These are phyloP conservation scores for Aureobasidium sp. DNA, from an alignment of 2,329 filamentous ascomycete species.

Conservation along the genomic window DNA sequence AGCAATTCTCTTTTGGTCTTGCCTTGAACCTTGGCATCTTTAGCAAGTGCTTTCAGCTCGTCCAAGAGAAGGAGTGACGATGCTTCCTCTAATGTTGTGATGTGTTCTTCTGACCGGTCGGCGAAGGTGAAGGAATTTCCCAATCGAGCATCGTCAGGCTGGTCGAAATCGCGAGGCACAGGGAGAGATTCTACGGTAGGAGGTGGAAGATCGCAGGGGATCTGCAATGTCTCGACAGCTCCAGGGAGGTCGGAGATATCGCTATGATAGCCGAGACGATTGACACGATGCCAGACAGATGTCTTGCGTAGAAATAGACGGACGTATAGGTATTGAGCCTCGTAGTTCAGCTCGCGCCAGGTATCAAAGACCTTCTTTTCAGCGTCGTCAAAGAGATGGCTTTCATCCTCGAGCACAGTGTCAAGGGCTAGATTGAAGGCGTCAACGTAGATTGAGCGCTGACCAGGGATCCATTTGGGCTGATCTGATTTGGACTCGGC, in stretches of 20 bases:
- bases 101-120: slow-evolving; percentile 65
- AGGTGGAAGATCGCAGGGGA: slow-evolving; percentile 48
- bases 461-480: slow-evolving; percentile 63
- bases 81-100: slow-evolving; percentile 75
- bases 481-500: slow-evolving; percentile 31
- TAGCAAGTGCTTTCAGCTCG: slow-evolving; percentile 77
- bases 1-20: slow-evolving; percentile 81
- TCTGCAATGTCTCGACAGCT: slow-evolving; percentile 61
- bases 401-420: slow-evolving; percentile 82
- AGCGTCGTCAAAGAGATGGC: slow-evolving; percentile 74
- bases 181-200: slow-evolving; percentile 30
- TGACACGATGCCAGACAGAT: slow-evolving; percentile 80
- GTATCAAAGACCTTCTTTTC: slow-evolving; percentile 70
- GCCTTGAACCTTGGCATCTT: slow-evolving; percentile 77
- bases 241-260: slow-evolving; percentile 69
- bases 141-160: slow-evolving; percentile 43
- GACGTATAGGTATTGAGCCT: slow-evolving; percentile 91
- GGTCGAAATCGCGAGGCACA: slow-evolving; percentile 44
- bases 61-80: slow-evolving; percentile 75
- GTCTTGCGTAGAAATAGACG: slow-evolving; percentile 89
- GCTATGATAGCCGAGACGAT: slow-evolving; percentile 68
- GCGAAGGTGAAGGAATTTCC: slow-evolving; percentile 65
- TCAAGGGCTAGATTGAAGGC: slow-evolving; percentile 90
- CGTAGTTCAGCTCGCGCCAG: slow-evolving; percentile 70
- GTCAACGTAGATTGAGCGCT: slow-evolving; percentile 91